Base-by-base conservation (phyloP, 2,329 filamentous ascomycete genomes). In the Colletotrichum euphorbiae region DNA sequence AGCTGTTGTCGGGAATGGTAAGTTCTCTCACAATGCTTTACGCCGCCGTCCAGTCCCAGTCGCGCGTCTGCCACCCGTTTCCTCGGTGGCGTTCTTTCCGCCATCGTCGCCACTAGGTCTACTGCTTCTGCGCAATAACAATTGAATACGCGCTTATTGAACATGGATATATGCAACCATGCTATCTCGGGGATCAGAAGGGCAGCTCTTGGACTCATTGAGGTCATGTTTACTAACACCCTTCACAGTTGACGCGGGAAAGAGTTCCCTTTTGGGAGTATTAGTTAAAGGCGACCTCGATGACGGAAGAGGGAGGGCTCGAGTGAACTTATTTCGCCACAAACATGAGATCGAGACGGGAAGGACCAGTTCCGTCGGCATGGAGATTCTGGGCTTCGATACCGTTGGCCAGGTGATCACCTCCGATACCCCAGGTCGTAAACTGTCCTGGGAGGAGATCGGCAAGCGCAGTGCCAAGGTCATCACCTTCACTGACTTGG, bases 301-400 rank as follows among this genome's bases (percentile, higher is more conserved):
- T 74, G 96, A 99, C 80, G 96, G 96, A 15, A 88, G 96, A 76
- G 96, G 96, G 12, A 95, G 93, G 78, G 95, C 96, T 51, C 91
- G 96, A 70, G 93, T 99, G 58, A 98, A 97, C 72, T 89, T 99
- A 12, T 99, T 99, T 81, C 89, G 96, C 15, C 96, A 99, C 80
- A 98, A 99, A 80, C 96, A 99, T 76, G 96, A 99, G 80, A 92
- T 98, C 45, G 96, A 99, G 80, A 96, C 93, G 52, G 96, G 96
- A 1, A 88, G 96, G 72, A 99, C 96, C 9, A 97, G 93, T 77
- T 98, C 94, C 0, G 96, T 99, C 0, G 95, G 96, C 46, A 97
- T 98, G 94, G 96, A 99, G 79, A 98, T 98, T 70, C 94, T 98
- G 91, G 96, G 96, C 2, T 99, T 98, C 74, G 94, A 98, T 78